Evolutionary conservation across 495 filamentous ascomycete genomes (phyloP).

Genomic region (Hypomontagnella monticulosa): DNA sequence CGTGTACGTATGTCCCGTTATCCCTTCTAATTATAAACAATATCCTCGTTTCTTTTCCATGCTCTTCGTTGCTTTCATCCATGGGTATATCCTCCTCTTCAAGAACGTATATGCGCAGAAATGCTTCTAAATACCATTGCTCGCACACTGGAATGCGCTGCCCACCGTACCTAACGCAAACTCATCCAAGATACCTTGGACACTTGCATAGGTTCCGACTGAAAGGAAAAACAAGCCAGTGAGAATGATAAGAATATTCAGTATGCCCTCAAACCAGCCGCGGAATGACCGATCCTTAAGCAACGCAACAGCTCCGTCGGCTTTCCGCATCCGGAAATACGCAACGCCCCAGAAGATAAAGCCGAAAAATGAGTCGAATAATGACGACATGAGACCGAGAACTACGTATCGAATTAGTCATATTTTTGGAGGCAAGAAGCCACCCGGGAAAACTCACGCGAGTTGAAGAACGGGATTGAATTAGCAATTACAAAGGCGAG

Average conservation of each 20-base stretch:
- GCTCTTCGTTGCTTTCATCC: slow-evolving; percentile 9
- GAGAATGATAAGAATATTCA: slow-evolving; percentile 76
- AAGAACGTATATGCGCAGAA: slow-evolving; percentile 28
- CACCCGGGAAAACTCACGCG: slow-evolving; percentile 51
- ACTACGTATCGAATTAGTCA: slow-evolving; percentile 51
- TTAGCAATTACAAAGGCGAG: slow-evolving; percentile 85
- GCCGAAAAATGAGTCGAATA: slow-evolving; percentile 93
- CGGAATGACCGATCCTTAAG: slow-evolving; percentile 66
- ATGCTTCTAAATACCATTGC: slow-evolving; percentile 60
- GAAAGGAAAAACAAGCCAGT: slow-evolving; percentile 80
- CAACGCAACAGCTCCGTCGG: slow-evolving; percentile 70
- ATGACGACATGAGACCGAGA: slow-evolving; percentile 84
- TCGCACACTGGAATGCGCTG: slow-evolving; percentile 70
- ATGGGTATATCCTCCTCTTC: slow-evolving; percentile 32
- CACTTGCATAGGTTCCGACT: slow-evolving; percentile 81
- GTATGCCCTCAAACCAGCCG: slow-evolving; percentile 66
- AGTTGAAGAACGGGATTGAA: slow-evolving; percentile 90
- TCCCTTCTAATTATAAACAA: slow-evolving; percentile 1
- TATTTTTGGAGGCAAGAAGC: neutral
- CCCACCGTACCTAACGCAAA: slow-evolving; percentile 65
- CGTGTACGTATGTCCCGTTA: slow-evolving; percentile 9
- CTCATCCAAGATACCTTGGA: slow-evolving; percentile 71
- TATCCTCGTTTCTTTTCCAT: slow-evolving; percentile 7
- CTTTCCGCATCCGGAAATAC: slow-evolving; percentile 81
- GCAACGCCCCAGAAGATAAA: slow-evolving; percentile 95